These are phyloP conservation scores for Artemisia annua DNA, from an alignment of 129 eudicot genomes.

Conservation along the genomic window DNA sequence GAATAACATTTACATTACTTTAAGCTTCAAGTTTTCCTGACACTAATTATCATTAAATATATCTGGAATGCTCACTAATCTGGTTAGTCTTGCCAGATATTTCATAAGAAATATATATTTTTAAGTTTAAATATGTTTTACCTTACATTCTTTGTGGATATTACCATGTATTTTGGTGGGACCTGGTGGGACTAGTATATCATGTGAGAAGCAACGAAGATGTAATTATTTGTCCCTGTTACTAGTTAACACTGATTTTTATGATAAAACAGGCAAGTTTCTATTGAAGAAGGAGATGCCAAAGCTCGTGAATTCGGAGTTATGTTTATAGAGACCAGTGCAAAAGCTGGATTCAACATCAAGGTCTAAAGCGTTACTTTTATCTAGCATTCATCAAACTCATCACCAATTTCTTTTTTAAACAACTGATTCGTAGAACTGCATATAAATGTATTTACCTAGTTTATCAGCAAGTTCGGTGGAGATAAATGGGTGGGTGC, in stretches of 20 bases:
- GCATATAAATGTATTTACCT: background rate
- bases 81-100: slow-evolving; percentile 14
- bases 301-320: slow-evolving; percentile 37
- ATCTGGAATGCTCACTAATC: background rate
- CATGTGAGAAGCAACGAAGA: background rate
- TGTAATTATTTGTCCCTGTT: background rate
- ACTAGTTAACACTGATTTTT: slow-evolving; percentile 9
- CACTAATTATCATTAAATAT: background rate
- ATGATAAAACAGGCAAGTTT: slow-evolving; percentile 46
- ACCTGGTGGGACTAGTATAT: background rate
- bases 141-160: slow-evolving; percentile 9
- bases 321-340: slow-evolving; percentile 91
- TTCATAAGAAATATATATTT: background rate
- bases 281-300: slow-evolving; percentile 28
- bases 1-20: background rate
- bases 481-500: no score
- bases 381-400: background rate
- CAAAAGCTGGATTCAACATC: slow-evolving; percentile 80
- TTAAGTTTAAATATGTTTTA: background rate
- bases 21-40: background rate
- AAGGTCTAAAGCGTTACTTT: slow-evolving; percentile 10
- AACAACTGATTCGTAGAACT: background rate
- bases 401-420: background rate
- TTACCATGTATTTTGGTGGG: background rate
- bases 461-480: no score